phyloP scores from a whole-genome alignment of 2,329 filamentous ascomycete species.

The Apiospora malaysiana region DNA sequence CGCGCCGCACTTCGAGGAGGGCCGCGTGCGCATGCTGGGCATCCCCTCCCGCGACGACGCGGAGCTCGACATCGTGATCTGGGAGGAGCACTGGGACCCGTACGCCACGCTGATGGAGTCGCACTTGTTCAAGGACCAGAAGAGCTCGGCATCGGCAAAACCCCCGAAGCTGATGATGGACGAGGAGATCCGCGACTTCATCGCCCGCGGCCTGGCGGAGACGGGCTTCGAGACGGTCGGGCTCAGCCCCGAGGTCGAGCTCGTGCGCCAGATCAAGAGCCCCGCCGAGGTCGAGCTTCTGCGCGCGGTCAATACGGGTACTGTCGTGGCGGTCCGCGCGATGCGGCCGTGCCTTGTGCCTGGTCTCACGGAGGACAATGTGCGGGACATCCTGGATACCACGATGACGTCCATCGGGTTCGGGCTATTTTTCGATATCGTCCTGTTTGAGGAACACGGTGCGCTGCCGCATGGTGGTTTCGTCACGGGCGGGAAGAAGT shows the following conservation, averaged over 20 bases:
- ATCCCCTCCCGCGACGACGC: slow-evolving; percentile 58
- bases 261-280: slow-evolving; percentile 64
- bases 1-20: slow-evolving; percentile 65
- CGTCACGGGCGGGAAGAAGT: slow-evolving; percentile 54
- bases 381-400: slow-evolving; percentile 60
- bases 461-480: slow-evolving; percentile 61
- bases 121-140: slow-evolving; percentile 40
- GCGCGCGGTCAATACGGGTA: slow-evolving; percentile 67
- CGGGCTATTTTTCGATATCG: slow-evolving; percentile 67
- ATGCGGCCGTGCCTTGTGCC: slow-evolving; percentile 61
- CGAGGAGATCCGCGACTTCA: slow-evolving; percentile 69
- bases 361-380: slow-evolving; percentile 63
- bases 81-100: slow-evolving; percentile 71
- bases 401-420: slow-evolving; percentile 60
- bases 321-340: slow-evolving; percentile 63
- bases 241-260: slow-evolving; percentile 59
- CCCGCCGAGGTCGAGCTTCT: slow-evolving; percentile 61
- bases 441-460: slow-evolving; percentile 64
- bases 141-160: neutral
- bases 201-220: slow-evolving; percentile 59
- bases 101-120: slow-evolving; percentile 59
- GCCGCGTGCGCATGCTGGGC: slow-evolving; percentile 61
- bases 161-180: slow-evolving; percentile 62
- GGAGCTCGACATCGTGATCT: slow-evolving; percentile 60
- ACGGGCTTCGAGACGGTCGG: slow-evolving; percentile 63